Base-by-base conservation (phyloP, 73 alveolate species). In the Paramecium sonneborni region DNA sequence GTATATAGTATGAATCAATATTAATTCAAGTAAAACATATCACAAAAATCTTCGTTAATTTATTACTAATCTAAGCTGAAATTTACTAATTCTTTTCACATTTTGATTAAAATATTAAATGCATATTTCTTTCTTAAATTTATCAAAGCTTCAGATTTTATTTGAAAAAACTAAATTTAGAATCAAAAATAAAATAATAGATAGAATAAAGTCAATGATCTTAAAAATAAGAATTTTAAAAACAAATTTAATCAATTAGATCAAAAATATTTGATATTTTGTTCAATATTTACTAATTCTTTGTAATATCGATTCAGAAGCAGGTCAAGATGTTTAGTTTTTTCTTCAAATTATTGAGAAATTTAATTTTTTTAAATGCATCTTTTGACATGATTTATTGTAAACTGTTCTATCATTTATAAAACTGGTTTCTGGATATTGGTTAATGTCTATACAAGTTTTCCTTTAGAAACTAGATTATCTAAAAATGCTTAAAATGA, bases 381-480 rank as follows among this genome's bases (percentile, higher is more conserved):
- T 41, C 74, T 79, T 79, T 44, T 79, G 9, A 44, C 76, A 39
- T 79, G 90, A 79, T 38, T 34, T 21, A 79, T 79, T 38, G 72
- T 34, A 79, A 79, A 79, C 15, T 43, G n/a, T 44, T 79, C 90
- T 38, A 79, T 79, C 15, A 20, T 18, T 44, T 10, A 10, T 11
- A 79, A 14, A 30, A 46, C 30, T 24, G 76, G 76, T 14, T 79
- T 79, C 15, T 38, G 14, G 5, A 79, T 79, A 46, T 79, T 79
- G 18, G 74, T 20, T 34, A 79, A 18, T 21, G 43, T 79, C 20
- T 32, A 14, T 3, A 23, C 26, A 7, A 79, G 18, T 23, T 79
- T 79, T 0, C 90, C 90, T 12, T 79, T 41, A 18, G 62, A 15
- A 10, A 76, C 69, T 76, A 76, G 35, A 32, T 37, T 37, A 20